A percentile compares a stretch with the other conserved stretches of the same genome.
Evolutionary conservation across 2,329 filamentous ascomycete species (phyloP).

Genomic region (Exophiala sideris): DNA sequence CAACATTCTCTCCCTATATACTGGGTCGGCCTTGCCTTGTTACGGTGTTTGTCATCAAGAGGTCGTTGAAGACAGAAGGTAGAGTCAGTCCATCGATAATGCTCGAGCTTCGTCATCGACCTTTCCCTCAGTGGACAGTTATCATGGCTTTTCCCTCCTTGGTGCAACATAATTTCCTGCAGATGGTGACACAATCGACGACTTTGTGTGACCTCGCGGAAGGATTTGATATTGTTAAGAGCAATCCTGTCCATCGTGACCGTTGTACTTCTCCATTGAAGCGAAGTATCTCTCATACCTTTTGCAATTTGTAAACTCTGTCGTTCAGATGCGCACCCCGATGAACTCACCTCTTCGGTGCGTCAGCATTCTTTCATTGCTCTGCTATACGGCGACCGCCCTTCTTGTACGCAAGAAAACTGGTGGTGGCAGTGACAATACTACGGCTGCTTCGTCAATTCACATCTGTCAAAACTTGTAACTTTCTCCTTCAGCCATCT

Average conservation of each 20-base stretch:
- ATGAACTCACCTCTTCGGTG: no score
- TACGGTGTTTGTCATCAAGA: no score
- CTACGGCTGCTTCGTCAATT: neutral
- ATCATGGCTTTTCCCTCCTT: neutral
- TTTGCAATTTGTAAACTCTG: neutral
- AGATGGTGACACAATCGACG: neutral
- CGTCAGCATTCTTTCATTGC: no score
- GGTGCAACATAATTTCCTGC: neutral
- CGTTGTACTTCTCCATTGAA: neutral
- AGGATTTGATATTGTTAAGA: neutral
- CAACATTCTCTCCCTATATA: no score
- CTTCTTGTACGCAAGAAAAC: neutral
- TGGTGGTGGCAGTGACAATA: neutral
- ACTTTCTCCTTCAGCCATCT: neutral
- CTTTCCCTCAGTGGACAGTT: neutral
- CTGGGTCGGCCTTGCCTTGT: no score
- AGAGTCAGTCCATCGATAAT: neutral
- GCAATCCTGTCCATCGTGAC: no score
- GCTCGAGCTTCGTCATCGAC: neutral
- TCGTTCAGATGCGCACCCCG: no score
- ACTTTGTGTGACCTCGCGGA: neutral
- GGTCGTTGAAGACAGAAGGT: no score
- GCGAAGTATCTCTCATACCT: neutral
- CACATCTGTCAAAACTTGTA: conserved; percentile 13
- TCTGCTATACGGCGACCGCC: neutral